Conservation (phyloP, 2,329 filamentous ascomycete species). For the Ceratocystis smalleyi region DNA sequence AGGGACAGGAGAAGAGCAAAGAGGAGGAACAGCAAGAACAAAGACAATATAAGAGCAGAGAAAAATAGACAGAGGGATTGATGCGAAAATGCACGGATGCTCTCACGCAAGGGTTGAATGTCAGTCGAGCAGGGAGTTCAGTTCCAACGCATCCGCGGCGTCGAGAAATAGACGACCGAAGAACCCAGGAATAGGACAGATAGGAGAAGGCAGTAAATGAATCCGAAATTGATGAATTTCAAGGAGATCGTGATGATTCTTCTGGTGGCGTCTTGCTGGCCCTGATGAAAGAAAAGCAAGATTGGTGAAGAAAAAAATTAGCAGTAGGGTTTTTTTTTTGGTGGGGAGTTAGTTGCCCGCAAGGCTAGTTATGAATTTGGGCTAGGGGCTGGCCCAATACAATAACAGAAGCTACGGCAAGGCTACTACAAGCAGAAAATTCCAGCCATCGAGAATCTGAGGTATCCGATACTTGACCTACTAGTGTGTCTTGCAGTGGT, state of each 20-base stretch:
- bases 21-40: constrained; percentile 9
- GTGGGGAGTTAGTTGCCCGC: background rate
- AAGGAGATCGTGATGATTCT: background rate
- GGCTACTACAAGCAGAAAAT: background rate
- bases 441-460: background rate
- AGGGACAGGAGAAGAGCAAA: constrained; percentile 6
- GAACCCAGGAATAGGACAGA: background rate
- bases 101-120: constrained; percentile 12
- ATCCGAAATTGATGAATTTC: background rate
- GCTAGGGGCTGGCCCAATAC: background rate
- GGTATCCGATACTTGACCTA: background rate
- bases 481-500: too few relatives aligned
- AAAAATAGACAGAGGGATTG: constrained; percentile 5
- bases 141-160: background rate
- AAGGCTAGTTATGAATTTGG: background rate
- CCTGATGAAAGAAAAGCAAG: background rate
- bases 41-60: constrained; percentile 9
- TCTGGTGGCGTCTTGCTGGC: background rate
- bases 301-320: background rate
- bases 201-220: background rate
- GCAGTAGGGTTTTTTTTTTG: background rate
- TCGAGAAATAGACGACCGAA: background rate
- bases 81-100: constrained; percentile 15
- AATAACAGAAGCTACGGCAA: background rate
- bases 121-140: constrained; percentile 3